These are phyloP conservation scores for Lophiotrema nucula DNA, from an alignment of 495 filamentous ascomycete genomes.

Conservation along the genomic window DNA sequence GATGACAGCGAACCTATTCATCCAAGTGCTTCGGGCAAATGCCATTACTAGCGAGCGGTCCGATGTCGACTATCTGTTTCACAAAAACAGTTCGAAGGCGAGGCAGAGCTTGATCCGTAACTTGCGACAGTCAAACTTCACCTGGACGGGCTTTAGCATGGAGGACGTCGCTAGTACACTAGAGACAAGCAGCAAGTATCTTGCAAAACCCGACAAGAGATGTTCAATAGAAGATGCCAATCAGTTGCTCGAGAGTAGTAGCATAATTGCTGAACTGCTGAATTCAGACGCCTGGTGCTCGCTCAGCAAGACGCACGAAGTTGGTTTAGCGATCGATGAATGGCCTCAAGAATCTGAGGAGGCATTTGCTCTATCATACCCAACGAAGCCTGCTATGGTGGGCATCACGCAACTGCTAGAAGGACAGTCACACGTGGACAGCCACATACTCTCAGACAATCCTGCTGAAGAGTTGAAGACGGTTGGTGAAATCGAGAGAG, in stretches of 20 bases:
- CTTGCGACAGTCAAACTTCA: conserved; percentile 82
- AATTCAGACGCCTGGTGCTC: conserved; percentile 60
- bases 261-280: conserved; percentile 58
- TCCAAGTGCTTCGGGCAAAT: conserved; percentile 76
- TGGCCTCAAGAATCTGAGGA: conserved; percentile 56
- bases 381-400: conserved; percentile 38
- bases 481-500: conserved; percentile 41
- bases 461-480: conserved; percentile 53
- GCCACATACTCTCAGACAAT: conserved; percentile 48
- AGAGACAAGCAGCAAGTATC: conserved; percentile 62
- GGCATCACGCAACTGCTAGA: conserved; percentile 57
- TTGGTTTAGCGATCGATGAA: conserved; percentile 67
- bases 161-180: conserved; percentile 62
- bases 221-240: conserved; percentile 59
- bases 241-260: conserved; percentile 61
- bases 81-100: conserved; percentile 63
- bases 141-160: conserved; percentile 74
- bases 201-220: conserved; percentile 52
- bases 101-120: conserved; percentile 71
- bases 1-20: conserved; percentile 79
- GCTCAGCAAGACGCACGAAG: conserved; percentile 68
- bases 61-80: conserved; percentile 86
- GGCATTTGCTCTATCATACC: conserved; percentile 63
- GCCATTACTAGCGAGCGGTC: conserved; percentile 83
- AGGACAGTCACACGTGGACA: conserved; percentile 60